These are phyloP conservation scores for Chytriomyces sp. DNA, from an alignment of 192 early-diverging fungal genomes.

Conservation along the genomic window DNA sequence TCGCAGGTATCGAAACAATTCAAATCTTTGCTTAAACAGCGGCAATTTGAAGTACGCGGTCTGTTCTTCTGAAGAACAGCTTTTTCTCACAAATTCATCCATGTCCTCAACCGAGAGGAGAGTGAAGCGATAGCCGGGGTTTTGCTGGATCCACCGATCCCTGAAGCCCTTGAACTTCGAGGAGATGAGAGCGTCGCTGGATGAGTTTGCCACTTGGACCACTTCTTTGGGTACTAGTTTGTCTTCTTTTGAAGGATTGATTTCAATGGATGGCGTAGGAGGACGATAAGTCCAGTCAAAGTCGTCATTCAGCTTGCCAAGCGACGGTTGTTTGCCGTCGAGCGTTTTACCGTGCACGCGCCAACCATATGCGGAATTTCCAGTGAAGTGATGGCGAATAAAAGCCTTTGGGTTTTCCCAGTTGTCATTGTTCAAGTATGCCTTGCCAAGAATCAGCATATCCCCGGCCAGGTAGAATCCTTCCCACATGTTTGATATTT, in stretches of 20 bases:
- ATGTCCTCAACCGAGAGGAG: constrained; percentile 23
- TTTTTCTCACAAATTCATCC: constrained; percentile 25
- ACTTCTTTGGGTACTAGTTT: constrained; percentile 3
- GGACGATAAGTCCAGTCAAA: constrained; percentile 24
- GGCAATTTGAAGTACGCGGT: constrained; percentile 26
- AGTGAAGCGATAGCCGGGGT: constrained; percentile 9
- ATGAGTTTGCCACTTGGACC: constrained; percentile 15
- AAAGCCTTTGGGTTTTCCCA: constrained; percentile 24
- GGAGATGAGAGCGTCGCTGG: background rate
- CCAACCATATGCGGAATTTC: constrained; percentile 26
- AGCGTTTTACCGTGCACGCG: constrained; percentile 11
- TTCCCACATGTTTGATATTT: constrained; percentile 32
- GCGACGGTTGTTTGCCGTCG: background rate
- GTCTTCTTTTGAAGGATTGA: background rate
- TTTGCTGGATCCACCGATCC: constrained; percentile 8
- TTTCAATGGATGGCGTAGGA: background rate
- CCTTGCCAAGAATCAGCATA: constrained; percentile 25
- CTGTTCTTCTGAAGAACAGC: background rate
- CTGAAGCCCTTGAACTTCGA: background rate
- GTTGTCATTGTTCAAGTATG: constrained; percentile 33
- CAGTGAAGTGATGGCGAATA: constrained; percentile 33
- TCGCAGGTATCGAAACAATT: constrained; percentile 35
- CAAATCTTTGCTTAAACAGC: constrained; percentile 18
- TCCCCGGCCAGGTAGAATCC: constrained; percentile 21
- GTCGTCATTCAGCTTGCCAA: background rate